Percentiles rank a stretch among this genome's conserved stretches.
These are phyloP conservation scores for Acidomyces sp. DNA, from an alignment of 495 filamentous ascomycete species.

Conservation along the genomic window DNA sequence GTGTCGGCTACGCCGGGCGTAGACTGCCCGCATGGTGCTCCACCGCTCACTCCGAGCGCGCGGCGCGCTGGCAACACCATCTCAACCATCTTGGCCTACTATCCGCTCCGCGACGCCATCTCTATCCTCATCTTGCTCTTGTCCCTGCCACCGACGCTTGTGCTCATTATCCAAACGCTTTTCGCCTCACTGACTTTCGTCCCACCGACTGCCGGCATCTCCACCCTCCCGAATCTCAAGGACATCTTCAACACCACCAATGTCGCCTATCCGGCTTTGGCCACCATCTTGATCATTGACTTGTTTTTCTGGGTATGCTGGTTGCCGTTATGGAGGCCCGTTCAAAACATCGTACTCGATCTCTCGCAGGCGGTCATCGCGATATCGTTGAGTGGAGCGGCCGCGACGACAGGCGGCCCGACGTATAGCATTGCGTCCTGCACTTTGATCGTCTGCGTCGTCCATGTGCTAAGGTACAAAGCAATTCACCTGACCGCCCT, in stretches of 20 bases:
- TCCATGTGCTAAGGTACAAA: slow-evolving; percentile 46
- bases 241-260: slow-evolving; percentile 49
- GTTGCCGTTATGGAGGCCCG: slow-evolving; percentile 79
- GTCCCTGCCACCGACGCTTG: slow-evolving; percentile 81
- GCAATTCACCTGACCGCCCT: slow-evolving; percentile 20
- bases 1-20: slow-evolving; percentile 2
- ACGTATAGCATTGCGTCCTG: slow-evolving; percentile 63
- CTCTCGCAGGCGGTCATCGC: slow-evolving; percentile 95
- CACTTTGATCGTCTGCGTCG: slow-evolving; percentile 60
- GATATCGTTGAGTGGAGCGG: slow-evolving; percentile 79
- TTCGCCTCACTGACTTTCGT: slow-evolving; percentile 93
- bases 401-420: slow-evolving; percentile 47
- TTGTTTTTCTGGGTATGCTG: slow-evolving; percentile 67
- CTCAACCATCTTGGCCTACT: slow-evolving; percentile 77
- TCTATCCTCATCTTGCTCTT: slow-evolving; percentile 95
- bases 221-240: slow-evolving; percentile 33
- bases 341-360: slow-evolving; percentile 80
- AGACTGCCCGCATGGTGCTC: background rate
- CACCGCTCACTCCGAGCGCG: slow-evolving; percentile 33
- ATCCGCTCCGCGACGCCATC: slow-evolving; percentile 88
- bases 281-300: slow-evolving; percentile 72
- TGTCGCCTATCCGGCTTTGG: slow-evolving; percentile 61
- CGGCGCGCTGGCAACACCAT: slow-evolving; percentile 55
- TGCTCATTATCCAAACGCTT: slow-evolving; percentile 81
- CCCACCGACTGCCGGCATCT: slow-evolving; percentile 45